Evolutionary conservation across 768 basidiomycete genomes (phyloP), one percentile per base, ranked within the genome.

Genomic region (Leccinum disarticulatum): DNA sequence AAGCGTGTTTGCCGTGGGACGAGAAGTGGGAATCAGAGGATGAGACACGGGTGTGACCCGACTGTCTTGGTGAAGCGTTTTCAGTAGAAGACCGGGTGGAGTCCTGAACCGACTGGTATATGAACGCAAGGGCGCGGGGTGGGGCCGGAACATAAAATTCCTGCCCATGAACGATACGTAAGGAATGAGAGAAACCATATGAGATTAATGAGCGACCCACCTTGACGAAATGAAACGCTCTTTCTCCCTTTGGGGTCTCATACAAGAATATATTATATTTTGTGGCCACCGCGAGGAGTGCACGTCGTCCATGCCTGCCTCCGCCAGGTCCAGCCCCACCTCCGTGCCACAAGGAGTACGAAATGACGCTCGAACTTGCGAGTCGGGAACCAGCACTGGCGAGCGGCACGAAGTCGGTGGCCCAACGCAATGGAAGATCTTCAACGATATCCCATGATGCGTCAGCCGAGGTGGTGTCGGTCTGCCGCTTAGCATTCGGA

Each of bases 351-450:
- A 91, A 73, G 9, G 88, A 83, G 68, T 88, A 94, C 4, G 81
- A 85, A 25, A 84, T 66, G 14, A 91, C 85, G 3, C 84, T 82
- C 2, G 79, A 65, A 58, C 80, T 82, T 28, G 79, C 74, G 48
- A 93, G 73, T 49, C 90, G 80, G 27, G 90, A 89, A 3, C 87
- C 84, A 27, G 81, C 72, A 2, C 81, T 74, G 5, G 90, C 90
- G n/a, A 94, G 80, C 0, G 90, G 86, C 2, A 91, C 88, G 68
- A 83, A 93, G 70, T 94, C 92, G 0, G 87, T 88, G n/a, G 91
- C 90, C 92, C 92, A 94, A 33, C 89, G 83, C 49, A 93, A 66
- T 2, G 90, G 88, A 9, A 89, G 74, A 52, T 83, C 82, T 13
- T 92, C 90, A 1, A 91, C 78, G 6, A 91, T 67, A 69, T 93